phyloP scores from a whole-genome alignment of 495 filamentous ascomycete genomes.

The Lophium mytilinum region DNA sequence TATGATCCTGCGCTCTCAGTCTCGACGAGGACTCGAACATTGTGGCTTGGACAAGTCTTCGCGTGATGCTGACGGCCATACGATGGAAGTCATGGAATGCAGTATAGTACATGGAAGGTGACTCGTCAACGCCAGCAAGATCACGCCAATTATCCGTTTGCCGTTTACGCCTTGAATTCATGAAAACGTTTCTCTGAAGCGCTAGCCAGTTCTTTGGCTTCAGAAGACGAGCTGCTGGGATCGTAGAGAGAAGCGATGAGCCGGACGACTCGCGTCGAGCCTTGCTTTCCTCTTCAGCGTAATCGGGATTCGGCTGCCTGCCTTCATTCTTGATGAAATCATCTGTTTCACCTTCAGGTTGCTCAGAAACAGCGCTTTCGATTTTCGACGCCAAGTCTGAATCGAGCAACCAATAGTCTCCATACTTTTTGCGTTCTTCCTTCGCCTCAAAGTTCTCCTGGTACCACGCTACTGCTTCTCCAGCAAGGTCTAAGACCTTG shows the following conservation, averaged over 20 bases:
- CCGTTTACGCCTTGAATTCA: constrained; percentile 9
- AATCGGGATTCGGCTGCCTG: not conserved
- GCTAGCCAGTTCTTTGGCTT: not conserved
- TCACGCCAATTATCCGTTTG: constrained; percentile 5
- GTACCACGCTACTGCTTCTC: constrained; percentile 48
- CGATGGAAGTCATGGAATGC: constrained; percentile 23
- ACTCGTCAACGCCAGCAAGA: constrained; percentile 1
- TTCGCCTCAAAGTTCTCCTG: constrained; percentile 50
- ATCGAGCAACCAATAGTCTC: constrained; percentile 49
- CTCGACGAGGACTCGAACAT: constrained; percentile 22
- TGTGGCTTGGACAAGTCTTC: constrained; percentile 12
- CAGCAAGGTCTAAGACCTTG: constrained; percentile 57
- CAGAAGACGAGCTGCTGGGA: not conserved
- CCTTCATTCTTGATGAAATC: not conserved
- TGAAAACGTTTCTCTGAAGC: constrained; percentile 10
- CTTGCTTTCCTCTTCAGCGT: too few species aligned
- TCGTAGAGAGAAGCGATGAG: not conserved
- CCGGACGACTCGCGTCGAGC: too few species aligned
- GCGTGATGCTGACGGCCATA: constrained; percentile 18
- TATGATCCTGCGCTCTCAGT: constrained; percentile 13
- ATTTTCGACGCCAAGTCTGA: constrained; percentile 36
- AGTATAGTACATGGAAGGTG: constrained; percentile 22
- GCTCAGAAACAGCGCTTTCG: constrained; percentile 7
- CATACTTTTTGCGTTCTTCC: constrained; percentile 47
- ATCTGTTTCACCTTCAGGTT: not conserved